Evolutionary conservation across 2,329 filamentous ascomycete genomes (phyloP), one percentile per base, ranked within the genome.

Genomic region (Microsporum ferrugineum): DNA sequence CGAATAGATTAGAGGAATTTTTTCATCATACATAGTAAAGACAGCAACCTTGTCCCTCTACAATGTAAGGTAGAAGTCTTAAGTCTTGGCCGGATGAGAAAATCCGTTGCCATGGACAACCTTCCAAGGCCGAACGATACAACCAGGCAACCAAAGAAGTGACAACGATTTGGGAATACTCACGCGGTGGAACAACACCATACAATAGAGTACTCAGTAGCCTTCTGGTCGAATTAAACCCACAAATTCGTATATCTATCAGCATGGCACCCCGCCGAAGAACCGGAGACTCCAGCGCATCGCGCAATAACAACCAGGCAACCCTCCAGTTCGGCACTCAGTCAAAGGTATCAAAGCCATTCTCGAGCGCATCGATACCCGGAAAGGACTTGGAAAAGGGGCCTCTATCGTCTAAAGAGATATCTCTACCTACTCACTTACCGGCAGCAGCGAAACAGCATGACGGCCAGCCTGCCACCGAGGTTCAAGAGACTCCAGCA

Each of bases 261-360:
- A 65, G n/a, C 58, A 79, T 79, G 77, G 68, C 75, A 38, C 65
- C 70, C 57, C 75, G 75, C 64, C 75, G 76, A 45, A 69, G 70
- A 61, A 65, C 67, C 38, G 71, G 70, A 63, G 66, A 67, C 33
- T 71, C 76, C 57, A 67, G 72, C 62, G 68, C 76, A 45, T 68
- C 77, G 63, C 71, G 76, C 65, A 31, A 31, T 23, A 67, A 73
- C 53, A 72, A 76, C 61, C 82, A 85, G 71, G 76, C 80, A 5
- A 85, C 81, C n/a, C 80, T 87, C 66, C 81, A 83, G 43, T 87
- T 88, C 75, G 79, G 82, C 66, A 75, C 77, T 63, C 76, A 79
- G 64, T 76, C 78, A 41, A 79, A 79, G 73, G 78, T 87, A 66
- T 85, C 83, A 60, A 87, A 87, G 71, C 75, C 81, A 53, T 72